phyloP scores from a whole-genome alignment of 495 filamentous ascomycete genomes.

The Pyrenula massariospora region DNA sequence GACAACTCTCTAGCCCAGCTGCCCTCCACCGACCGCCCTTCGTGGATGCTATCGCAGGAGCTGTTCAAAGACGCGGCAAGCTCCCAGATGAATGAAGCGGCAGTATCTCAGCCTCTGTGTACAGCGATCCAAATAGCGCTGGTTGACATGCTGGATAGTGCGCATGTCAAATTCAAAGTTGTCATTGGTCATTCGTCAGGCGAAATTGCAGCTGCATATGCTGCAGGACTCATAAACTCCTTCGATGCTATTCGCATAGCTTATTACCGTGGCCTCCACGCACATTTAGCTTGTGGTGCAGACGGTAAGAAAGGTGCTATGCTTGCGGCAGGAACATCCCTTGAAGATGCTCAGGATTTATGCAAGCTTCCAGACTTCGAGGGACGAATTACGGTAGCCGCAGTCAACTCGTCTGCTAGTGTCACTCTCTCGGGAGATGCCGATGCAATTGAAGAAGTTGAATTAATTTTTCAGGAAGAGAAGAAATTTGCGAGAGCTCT shows the following conservation, averaged over 20 bases:
- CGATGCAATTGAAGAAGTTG: slow-evolving; percentile 24
- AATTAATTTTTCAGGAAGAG: slow-evolving; percentile 10
- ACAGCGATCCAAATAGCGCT: slow-evolving; percentile 21
- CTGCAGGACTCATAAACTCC: slow-evolving; percentile 10
- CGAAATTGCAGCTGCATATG: slow-evolving; percentile 24
- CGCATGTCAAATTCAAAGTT: slow-evolving; percentile 10
- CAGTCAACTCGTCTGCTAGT: slow-evolving; percentile 18
- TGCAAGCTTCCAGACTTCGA: not conserved
- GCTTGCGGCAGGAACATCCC: slow-evolving; percentile 7
- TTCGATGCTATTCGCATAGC: slow-evolving; percentile 15
- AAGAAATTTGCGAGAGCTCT: slow-evolving; percentile 11
- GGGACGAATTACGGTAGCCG: slow-evolving; percentile 8
- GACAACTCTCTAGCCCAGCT: slow-evolving; percentile 3
- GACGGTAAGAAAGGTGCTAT: slow-evolving; percentile 4
- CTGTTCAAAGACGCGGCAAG: not conserved
- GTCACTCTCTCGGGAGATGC: slow-evolving; percentile 22
- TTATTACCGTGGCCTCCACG: slow-evolving; percentile 14
- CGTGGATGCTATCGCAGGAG: slow-evolving; percentile 8
- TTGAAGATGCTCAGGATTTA: not conserved
- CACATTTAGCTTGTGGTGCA: not conserved
- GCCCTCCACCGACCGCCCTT: not conserved
- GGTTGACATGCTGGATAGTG: slow-evolving; percentile 13
- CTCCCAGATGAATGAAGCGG: slow-evolving; percentile 5
- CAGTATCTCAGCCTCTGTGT: slow-evolving; percentile 13
- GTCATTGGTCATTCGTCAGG: slow-evolving; percentile 22